phyloP scores from a whole-genome alignment of 140 eudicot species.

The Oenanthe javanica region DNA sequence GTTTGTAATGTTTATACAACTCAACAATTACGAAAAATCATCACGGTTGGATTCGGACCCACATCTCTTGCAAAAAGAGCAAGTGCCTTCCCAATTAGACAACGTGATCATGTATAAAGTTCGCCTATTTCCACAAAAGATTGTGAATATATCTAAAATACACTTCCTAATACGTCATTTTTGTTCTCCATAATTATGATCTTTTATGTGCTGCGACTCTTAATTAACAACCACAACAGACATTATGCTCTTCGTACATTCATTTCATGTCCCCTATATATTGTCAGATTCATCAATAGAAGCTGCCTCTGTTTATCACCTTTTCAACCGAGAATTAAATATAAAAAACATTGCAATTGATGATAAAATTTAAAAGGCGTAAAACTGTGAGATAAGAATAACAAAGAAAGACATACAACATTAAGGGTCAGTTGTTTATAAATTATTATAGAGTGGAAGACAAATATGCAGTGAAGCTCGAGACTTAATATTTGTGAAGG shows the following conservation, averaged over 20 bases:
- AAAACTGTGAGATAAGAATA: background rate
- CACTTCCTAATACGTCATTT: background rate
- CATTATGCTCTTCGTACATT: background rate
- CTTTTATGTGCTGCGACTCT: background rate
- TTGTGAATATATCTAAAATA: too few relatives aligned
- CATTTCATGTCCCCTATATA: background rate
- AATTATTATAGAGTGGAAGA: background rate
- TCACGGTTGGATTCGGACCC: conserved; percentile 19
- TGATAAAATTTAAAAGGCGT: background rate
- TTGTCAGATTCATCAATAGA: background rate
- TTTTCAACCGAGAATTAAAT: background rate
- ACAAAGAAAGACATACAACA: background rate
- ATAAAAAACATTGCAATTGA: background rate
- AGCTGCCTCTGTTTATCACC: background rate
- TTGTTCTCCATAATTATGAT: background rate
- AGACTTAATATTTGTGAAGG: background rate
- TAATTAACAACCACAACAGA: background rate
- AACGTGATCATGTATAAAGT: conserved; percentile 12
- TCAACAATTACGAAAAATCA: background rate
- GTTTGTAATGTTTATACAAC: background rate
- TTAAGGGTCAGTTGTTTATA: background rate
- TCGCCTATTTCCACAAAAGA: background rate
- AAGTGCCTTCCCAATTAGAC: conserved; percentile 14
- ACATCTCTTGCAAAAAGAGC: conserved; percentile 9
- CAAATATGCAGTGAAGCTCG: background rate